phyloP scores from a whole-genome alignment of 2,329 filamentous ascomycete genomes.

The Cladophialophora exuberans region DNA sequence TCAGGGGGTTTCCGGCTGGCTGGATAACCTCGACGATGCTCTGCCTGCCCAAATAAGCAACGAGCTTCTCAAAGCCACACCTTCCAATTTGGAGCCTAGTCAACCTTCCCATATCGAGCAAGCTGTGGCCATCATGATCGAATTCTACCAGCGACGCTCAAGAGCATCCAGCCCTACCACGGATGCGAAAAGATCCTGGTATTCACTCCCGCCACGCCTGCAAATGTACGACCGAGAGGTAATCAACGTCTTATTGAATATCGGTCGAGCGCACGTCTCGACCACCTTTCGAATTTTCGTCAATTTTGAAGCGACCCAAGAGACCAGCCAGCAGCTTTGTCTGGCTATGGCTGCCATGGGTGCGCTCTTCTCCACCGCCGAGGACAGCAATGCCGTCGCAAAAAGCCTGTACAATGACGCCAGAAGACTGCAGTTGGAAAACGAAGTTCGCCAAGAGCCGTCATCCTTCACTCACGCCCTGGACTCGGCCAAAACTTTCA shows the following conservation, averaged over 20 bases:
- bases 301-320: neutral
- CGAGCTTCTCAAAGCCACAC: neutral
- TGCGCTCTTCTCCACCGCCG: neutral
- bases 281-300: neutral
- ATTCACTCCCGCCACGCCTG: slow-evolving; percentile 1
- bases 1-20: slow-evolving; percentile 1
- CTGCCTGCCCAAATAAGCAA: too few species aligned
- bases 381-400: neutral
- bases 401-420: slow-evolving; percentile 11
- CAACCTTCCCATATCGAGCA: neutral
- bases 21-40: neutral
- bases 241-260: slow-evolving; percentile 9
- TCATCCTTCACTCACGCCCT: too few species aligned
- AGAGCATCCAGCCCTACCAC: neutral
- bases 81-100: neutral
- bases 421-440: slow-evolving; percentile 2
- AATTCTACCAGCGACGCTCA: neutral
- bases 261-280: neutral
- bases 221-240: slow-evolving; percentile 11
- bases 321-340: neutral
- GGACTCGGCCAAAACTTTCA: slow-evolving; percentile 2
- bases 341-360: slow-evolving; percentile 10
- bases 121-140: neutral
- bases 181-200: neutral
- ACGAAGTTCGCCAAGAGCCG: neutral